Conservation (phyloP, 2,329 filamentous ascomycete species). For the Fusarium udum region DNA sequence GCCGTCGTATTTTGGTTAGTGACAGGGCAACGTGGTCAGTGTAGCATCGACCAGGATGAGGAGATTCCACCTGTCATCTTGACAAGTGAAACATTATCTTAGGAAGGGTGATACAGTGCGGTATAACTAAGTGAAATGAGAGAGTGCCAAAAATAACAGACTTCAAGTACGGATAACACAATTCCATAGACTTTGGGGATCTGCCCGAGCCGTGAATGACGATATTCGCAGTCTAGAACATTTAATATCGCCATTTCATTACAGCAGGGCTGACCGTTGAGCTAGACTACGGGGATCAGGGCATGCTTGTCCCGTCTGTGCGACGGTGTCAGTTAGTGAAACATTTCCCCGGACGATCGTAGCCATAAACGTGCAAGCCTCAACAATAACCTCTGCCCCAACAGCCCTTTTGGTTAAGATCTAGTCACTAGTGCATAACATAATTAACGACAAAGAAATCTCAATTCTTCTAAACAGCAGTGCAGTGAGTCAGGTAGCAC, state of each 20-base stretch:
- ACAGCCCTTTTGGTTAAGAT: background rate
- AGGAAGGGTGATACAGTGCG: background rate
- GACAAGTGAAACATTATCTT: background rate
- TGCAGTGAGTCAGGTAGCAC: background rate
- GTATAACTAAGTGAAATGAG: background rate
- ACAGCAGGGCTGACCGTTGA: conserved; percentile 7
- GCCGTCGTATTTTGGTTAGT: background rate
- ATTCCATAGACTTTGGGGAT: background rate
- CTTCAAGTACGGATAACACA: background rate
- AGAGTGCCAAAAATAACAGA: background rate
- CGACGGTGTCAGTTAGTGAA: background rate
- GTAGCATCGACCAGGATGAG: background rate
- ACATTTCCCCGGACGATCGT: background rate
- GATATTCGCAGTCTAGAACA: background rate
- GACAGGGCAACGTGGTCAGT: background rate
- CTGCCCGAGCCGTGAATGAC: background rate
- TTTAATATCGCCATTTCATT: background rate
- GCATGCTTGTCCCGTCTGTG: background rate
- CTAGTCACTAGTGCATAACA: background rate
- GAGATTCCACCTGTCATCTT: background rate
- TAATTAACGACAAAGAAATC: background rate
- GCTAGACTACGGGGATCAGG: background rate
- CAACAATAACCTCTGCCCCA: background rate
- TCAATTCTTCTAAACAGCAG: background rate
- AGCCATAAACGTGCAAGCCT: background rate